Conservation (phyloP, 768 basidiomycete genomes). For the Boletus edulis region DNA sequence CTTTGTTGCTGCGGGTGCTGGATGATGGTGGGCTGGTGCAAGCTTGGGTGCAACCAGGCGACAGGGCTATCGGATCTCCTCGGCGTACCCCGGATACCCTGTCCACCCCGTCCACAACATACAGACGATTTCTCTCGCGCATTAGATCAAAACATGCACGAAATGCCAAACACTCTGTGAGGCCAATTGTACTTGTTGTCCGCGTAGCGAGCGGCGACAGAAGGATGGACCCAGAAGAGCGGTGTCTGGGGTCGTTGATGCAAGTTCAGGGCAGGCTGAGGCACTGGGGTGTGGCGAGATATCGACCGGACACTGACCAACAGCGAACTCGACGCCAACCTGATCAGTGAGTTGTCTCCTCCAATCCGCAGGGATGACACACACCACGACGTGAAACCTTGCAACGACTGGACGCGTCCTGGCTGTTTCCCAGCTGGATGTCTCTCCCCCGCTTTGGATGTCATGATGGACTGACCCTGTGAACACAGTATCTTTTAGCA, state of each 20-base stretch:
- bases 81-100: conserved; percentile 19
- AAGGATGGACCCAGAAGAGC: conserved; percentile 2
- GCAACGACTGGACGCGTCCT: neutral
- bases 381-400: neutral
- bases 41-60: too few relatives aligned
- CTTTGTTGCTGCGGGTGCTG: conserved; percentile 2
- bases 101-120: neutral
- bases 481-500: conserved; percentile 22
- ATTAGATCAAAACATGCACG: too few relatives aligned
- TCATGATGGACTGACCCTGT: conserved; percentile 30
- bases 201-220: neutral
- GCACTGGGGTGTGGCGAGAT: neutral
- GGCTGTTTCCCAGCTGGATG: conserved; percentile 46
- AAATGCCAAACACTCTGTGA: neutral
- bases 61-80: neutral
- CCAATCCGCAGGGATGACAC: neutral
- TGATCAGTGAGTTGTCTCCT: conserved; percentile 36
- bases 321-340: conserved; percentile 23
- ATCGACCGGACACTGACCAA: conserved; percentile 10
- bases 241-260: conserved; percentile 20
- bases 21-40: neutral
- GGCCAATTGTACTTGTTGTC: neutral
- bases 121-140: neutral
- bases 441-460: conserved; percentile 38
- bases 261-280: conserved; percentile 31